Percentiles rank a stretch among this genome's conserved stretches.
Conservation (phyloP, 495 filamentous ascomycete genomes). For the Annulohypoxylon bovei region DNA sequence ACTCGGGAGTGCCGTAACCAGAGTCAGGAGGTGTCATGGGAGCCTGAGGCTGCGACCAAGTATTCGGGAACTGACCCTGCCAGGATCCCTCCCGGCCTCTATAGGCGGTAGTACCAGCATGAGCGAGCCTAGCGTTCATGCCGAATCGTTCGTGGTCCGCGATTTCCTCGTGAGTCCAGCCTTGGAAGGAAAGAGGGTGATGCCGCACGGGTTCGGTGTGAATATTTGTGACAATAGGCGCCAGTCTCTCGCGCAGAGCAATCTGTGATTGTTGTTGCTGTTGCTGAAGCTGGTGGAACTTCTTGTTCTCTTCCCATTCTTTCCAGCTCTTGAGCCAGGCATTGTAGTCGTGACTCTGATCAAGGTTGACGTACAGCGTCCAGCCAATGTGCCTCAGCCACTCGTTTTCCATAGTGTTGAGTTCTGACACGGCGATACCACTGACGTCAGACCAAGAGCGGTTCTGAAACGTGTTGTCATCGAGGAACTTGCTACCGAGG, state of each 20-base stretch:
- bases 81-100: constrained; percentile 61
- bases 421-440: constrained; percentile 84
- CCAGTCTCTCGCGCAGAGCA: constrained; percentile 58
- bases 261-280: constrained; percentile 42
- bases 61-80: constrained; percentile 45
- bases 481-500: constrained; percentile 96
- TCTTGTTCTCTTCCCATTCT: constrained; percentile 74
- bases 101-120: constrained; percentile 54
- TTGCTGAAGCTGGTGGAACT: constrained; percentile 59
- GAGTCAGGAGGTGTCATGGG: constrained; percentile 62
- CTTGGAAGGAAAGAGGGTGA: constrained; percentile 52
- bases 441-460: constrained; percentile 99
- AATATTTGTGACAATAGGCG: constrained; percentile 71
- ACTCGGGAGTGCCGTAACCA: constrained; percentile 62
- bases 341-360: constrained; percentile 81
- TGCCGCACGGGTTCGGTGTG: constrained; percentile 66
- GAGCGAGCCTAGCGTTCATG: constrained; percentile 57
- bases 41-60: constrained; percentile 50
- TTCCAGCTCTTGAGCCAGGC: constrained; percentile 89
- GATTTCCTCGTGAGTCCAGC: constrained; percentile 64
- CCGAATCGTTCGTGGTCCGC: constrained; percentile 60
- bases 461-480: constrained; percentile 99
- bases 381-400: constrained; percentile 89
- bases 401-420: constrained; percentile 90
- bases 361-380: constrained; percentile 87